Conservation (phyloP, 768 basidiomycete species). For the Collybia mongolica region DNA sequence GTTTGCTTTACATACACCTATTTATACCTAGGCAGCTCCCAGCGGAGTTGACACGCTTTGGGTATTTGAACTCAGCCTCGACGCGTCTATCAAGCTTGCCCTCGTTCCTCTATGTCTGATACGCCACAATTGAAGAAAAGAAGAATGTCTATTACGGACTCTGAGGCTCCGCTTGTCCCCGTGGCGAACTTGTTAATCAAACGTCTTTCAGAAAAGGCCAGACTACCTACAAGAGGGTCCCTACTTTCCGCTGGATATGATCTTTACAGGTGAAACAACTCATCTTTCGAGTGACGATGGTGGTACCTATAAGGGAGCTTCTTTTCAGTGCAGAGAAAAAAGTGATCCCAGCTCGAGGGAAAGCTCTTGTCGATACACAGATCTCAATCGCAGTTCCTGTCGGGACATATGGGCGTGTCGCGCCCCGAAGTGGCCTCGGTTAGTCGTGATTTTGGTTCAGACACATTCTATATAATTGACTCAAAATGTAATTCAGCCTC, state of each 20-base stretch:
- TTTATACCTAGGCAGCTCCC: too few relatives aligned
- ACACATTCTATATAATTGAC: too few relatives aligned
- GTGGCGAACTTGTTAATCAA: slow-evolving; percentile 73
- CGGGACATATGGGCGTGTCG: slow-evolving; percentile 95
- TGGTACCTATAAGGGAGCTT: slow-evolving; percentile 1
- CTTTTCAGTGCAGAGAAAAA: slow-evolving; percentile 78
- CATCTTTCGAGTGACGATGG: not conserved
- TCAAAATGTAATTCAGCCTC: slow-evolving; percentile 54
- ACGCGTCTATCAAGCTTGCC: slow-evolving; percentile 26
- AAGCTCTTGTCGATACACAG: slow-evolving; percentile 89
- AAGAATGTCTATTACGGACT: slow-evolving; percentile 44
- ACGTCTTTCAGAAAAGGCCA: slow-evolving; percentile 78
- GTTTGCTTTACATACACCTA: too few relatives aligned
- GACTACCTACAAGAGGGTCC: slow-evolving; percentile 83
- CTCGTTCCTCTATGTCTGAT: slow-evolving; percentile 24
- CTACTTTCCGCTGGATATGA: slow-evolving; percentile 92
- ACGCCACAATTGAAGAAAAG: slow-evolving; percentile 53
- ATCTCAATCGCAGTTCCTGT: slow-evolving; percentile 90
- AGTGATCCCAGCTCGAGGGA: slow-evolving; percentile 82
- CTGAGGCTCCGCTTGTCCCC: slow-evolving; percentile 33
- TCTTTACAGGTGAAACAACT: slow-evolving; percentile 73
- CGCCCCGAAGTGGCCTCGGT: slow-evolving; percentile 96
- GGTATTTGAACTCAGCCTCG: slow-evolving; percentile 29
- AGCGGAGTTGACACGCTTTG: slow-evolving; percentile 32
- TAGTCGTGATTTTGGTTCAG: slow-evolving; percentile 22